Conservation (phyloP, 73 alveolate species). For the Tetrahymena elliotti region DNA sequence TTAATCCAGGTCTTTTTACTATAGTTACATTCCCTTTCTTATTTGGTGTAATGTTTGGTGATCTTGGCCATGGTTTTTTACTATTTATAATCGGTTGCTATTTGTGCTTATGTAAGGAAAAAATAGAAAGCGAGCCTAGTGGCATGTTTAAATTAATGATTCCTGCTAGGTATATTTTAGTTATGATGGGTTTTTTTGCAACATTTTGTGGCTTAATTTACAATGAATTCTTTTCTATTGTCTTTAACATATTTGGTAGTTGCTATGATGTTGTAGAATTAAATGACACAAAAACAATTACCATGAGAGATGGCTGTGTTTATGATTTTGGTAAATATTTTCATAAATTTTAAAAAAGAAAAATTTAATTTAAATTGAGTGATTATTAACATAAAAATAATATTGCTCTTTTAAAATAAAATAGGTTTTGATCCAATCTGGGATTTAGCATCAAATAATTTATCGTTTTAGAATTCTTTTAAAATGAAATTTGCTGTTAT, state of each 20-base stretch:
- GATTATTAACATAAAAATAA: no score
- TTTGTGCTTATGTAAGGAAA: slow-evolving; percentile 54
- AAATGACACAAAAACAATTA: neutral
- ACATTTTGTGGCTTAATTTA: slow-evolving; percentile 89
- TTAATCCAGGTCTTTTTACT: slow-evolving; percentile 92
- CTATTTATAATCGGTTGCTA: slow-evolving; percentile 54
- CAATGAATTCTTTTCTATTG: slow-evolving; percentile 93
- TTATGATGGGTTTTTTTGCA: slow-evolving; percentile 95
- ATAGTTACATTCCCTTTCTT: slow-evolving; percentile 94
- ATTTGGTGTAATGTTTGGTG: slow-evolving; percentile 98
- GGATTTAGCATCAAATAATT: slow-evolving; percentile 74
- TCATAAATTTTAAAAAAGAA: neutral
- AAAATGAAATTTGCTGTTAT: slow-evolving; percentile 97
- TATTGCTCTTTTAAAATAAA: no score
- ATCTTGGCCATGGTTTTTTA: slow-evolving; percentile 94
- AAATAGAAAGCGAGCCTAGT: slow-evolving; percentile 30
- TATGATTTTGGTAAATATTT: slow-evolving; percentile 79
- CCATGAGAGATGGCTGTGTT: slow-evolving; percentile 36
- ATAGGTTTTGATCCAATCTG: slow-evolving; percentile 86
- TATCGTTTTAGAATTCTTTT: slow-evolving; percentile 79
- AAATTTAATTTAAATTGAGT: no score
- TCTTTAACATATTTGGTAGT: slow-evolving; percentile 70
- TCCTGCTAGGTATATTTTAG: slow-evolving; percentile 68
- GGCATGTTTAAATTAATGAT: slow-evolving; percentile 52
- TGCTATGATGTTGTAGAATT: slow-evolving; percentile 59